phyloP scores from a whole-genome alignment of 805 yeast genomes.

The Kluyveromyces wickerhamii region DNA sequence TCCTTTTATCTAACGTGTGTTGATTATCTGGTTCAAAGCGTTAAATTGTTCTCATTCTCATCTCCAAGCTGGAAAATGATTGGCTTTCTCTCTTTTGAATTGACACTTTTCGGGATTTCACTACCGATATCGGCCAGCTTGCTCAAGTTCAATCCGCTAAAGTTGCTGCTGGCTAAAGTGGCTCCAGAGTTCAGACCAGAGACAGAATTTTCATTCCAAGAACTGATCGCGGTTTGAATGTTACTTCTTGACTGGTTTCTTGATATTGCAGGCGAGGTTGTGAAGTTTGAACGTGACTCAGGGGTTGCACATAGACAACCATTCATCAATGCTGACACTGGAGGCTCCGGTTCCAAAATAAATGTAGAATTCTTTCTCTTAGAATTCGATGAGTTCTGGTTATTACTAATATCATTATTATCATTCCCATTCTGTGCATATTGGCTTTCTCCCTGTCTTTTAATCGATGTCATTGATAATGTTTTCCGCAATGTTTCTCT shows the following conservation, averaged over 20 bases:
- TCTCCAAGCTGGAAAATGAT: background rate
- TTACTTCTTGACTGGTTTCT: conserved; percentile 15
- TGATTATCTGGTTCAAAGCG: too few species aligned
- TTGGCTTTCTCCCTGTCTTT: background rate
- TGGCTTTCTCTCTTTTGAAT: too few species aligned
- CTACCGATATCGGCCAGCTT: too few species aligned
- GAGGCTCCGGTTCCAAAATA: conserved; percentile 25
- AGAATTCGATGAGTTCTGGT: background rate
- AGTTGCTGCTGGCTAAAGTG: background rate
- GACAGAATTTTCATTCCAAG: conserved; percentile 1
- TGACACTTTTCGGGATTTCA: too few species aligned
- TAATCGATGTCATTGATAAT: conserved; percentile 13
- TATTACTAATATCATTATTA: background rate
- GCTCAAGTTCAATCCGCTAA: too few species aligned
- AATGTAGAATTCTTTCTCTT: conserved; percentile 22
- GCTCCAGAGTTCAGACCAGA: conserved; percentile 1
- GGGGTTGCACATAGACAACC: conserved; percentile 28
- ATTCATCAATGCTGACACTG: conserved; percentile 25
- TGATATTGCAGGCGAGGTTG: conserved; percentile 23
- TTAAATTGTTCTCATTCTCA: too few species aligned
- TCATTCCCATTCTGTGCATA: background rate
- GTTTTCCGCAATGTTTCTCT: conserved; percentile 23
- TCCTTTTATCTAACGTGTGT: too few species aligned
- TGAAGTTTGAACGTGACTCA: conserved; percentile 23
- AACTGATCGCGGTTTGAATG: background rate